These are phyloP conservation scores for Astragalus membranaceus DNA, from an alignment of 306 rosid species.

Conservation along the genomic window DNA sequence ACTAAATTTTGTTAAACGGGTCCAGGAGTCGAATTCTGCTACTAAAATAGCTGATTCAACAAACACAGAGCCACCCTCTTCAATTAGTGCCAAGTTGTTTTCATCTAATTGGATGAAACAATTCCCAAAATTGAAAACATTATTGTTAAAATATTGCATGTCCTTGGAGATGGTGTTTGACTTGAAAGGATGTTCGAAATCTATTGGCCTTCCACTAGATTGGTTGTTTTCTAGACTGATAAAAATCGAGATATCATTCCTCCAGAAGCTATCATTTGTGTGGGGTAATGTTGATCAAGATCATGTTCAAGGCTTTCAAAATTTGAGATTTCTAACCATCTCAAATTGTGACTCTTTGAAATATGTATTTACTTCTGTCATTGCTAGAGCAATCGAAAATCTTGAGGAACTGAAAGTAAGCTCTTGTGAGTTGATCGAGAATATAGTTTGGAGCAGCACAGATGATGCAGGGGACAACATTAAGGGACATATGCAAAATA, in stretches of 20 bases:
- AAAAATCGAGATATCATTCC: neutral
- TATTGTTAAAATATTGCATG: neutral
- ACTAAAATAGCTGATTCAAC: neutral
- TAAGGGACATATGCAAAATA: neutral
- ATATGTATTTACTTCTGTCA: neutral
- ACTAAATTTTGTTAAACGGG: neutral
- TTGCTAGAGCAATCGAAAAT: neutral
- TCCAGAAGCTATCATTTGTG: neutral
- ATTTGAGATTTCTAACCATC: neutral
- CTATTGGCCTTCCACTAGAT: too few species aligned
- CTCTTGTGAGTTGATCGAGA: neutral
- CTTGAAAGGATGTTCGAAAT: neutral
- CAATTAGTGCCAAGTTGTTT: neutral
- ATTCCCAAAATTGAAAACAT: neutral
- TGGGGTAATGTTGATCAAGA: conserved; percentile 1
- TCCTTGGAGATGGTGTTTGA: neutral
- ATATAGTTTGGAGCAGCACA: neutral
- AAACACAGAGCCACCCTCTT: neutral
- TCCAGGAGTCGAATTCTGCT: neutral
- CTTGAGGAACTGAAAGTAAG: neutral
- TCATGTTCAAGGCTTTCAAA: neutral
- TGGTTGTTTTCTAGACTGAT: neutral
- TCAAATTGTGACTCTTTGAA: neutral
- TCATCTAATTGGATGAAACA: neutral
- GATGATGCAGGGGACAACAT: neutral